Conservation (phyloP, 345 rosid species). For the Hibiscus mutabilis region DNA sequence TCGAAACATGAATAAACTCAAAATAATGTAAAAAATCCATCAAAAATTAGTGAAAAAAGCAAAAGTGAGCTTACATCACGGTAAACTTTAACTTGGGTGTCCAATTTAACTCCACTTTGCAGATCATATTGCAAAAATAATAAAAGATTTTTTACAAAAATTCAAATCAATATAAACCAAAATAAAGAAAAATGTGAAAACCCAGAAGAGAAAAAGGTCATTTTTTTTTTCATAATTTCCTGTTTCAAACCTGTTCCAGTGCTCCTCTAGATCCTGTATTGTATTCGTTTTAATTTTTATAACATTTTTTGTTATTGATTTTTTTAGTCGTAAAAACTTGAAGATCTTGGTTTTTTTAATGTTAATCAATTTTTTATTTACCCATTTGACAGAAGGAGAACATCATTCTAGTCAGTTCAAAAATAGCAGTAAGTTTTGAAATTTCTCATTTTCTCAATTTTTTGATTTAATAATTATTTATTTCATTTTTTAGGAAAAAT, state of each 20-base stretch:
- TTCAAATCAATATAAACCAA: not conserved
- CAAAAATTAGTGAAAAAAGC: not conserved
- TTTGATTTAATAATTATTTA: not conserved
- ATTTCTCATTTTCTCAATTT: not conserved
- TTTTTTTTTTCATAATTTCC: slow-evolving; percentile 24
- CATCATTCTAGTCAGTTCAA: too few relatives aligned
- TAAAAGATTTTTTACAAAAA: not conserved
- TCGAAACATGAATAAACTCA: not conserved
- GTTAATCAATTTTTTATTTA: too few relatives aligned
- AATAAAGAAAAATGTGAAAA: too few relatives aligned
- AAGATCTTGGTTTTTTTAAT: too few relatives aligned
- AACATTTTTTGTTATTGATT: not conserved
- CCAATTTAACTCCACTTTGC: slow-evolving; percentile 91
- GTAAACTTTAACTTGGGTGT: slow-evolving; percentile 81
- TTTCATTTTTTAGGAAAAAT: not conserved
- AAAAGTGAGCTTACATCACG: slow-evolving; percentile 55
- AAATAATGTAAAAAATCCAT: not conserved
- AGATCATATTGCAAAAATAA: slow-evolving; percentile 46
- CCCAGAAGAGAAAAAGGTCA: not conserved
- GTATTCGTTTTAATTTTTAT: slow-evolving; percentile 2
- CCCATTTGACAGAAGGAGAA: too few relatives aligned
- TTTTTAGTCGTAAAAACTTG: not conserved
- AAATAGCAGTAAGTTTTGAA: too few relatives aligned
- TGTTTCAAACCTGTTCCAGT: slow-evolving; percentile 43
- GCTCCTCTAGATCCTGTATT: slow-evolving; percentile 42